phyloP scores from a whole-genome alignment of 140 eudicot species.

The Ambrosia hybrid region DNA sequence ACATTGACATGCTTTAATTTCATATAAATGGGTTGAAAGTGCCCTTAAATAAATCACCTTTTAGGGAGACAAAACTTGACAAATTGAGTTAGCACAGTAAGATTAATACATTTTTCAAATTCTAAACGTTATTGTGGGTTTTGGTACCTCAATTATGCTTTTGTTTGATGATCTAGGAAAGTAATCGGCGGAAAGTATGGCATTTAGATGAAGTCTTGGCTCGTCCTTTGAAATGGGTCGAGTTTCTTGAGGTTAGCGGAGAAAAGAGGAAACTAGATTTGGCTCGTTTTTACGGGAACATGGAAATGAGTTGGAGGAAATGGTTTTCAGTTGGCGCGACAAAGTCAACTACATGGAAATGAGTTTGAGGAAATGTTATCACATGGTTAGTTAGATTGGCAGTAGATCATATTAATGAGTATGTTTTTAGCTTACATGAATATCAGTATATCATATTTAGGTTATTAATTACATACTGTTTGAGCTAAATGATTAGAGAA shows the following conservation, averaged over 20 bases:
- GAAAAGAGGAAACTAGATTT: slow-evolving; percentile 12
- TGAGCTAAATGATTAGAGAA: too few species aligned
- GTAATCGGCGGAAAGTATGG: neutral
- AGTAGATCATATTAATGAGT: too few species aligned
- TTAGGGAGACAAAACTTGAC: neutral
- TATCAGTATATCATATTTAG: too few species aligned
- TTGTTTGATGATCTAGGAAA: slow-evolving; percentile 16
- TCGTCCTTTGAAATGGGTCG: slow-evolving; percentile 22
- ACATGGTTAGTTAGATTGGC: too few species aligned
- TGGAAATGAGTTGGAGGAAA: slow-evolving; percentile 22
- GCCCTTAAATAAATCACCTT: neutral
- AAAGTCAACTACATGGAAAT: too few species aligned
- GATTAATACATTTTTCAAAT: neutral
- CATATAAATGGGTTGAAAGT: neutral
- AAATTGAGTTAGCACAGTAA: neutral
- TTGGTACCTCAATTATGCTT: neutral
- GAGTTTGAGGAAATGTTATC: too few species aligned
- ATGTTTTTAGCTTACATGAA: too few species aligned
- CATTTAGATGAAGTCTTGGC: slow-evolving; percentile 17
- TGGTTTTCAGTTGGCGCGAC: slow-evolving; percentile 27
- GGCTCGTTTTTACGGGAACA: slow-evolving; percentile 15
- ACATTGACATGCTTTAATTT: neutral
- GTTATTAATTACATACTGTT: too few species aligned
- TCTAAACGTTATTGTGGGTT: neutral
- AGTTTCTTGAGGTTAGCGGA: slow-evolving; percentile 27